These are phyloP conservation scores for Solanum paucissectum DNA, from an alignment of 257 asterid species.

Conservation along the genomic window DNA sequence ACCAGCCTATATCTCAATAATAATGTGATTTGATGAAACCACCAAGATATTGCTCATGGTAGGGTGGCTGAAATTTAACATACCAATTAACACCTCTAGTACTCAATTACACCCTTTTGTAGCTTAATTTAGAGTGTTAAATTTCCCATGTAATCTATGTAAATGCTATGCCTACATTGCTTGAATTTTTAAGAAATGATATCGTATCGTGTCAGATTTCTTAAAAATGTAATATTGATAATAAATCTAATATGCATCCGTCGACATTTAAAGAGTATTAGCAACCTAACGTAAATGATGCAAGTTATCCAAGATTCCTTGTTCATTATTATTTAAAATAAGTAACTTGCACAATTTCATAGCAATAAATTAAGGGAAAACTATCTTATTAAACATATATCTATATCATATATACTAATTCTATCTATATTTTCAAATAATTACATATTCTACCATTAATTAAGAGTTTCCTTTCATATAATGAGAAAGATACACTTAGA, in stretches of 20 bases:
- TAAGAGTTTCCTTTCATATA: too few species aligned
- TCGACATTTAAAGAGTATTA: neutral
- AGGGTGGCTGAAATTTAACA: neutral
- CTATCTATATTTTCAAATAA: too few species aligned
- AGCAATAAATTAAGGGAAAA: too few species aligned
- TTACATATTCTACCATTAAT: too few species aligned
- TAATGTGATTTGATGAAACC: neutral
- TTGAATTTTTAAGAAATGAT: neutral
- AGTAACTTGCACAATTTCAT: neutral
- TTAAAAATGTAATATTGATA: fast-evolving
- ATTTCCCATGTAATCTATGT: neutral
- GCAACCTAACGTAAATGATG: neutral
- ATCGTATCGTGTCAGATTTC: fast-evolving
- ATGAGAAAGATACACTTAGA: too few species aligned
- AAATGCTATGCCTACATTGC: neutral
- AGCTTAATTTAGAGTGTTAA: neutral
- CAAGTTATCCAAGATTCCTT: neutral
- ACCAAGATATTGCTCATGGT: neutral
- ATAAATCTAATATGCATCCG: neutral
- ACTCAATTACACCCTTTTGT: neutral
- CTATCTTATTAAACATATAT: too few species aligned
- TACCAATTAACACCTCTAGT: neutral
- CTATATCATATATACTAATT: too few species aligned
- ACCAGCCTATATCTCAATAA: neutral
- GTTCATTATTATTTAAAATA: neutral